Conservation (phyloP, 2,329 filamentous ascomycete species). For the Herpotrichia juniperi region DNA sequence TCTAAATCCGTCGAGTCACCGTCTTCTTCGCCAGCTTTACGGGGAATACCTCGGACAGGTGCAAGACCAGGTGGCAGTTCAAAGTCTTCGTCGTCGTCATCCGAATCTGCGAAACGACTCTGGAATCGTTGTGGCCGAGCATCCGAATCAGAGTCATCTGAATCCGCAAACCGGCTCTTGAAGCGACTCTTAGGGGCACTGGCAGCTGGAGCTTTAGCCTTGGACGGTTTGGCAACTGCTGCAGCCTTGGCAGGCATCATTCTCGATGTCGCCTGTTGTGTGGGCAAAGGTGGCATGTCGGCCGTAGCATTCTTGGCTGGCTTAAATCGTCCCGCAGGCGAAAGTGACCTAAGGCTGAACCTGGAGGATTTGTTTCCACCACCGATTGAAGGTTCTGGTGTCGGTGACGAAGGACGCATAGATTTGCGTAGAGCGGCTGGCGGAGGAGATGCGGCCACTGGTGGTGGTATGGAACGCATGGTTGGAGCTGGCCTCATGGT, state of each 20-base stretch:
- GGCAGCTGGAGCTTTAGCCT: slow-evolving; percentile 23
- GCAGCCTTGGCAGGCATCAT: slow-evolving; percentile 17
- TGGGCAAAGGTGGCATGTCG: slow-evolving; percentile 17
- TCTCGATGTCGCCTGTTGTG: slow-evolving; percentile 21
- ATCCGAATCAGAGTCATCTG: slow-evolving; percentile 64
- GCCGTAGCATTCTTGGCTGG: slow-evolving; percentile 26
- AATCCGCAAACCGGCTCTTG: slow-evolving; percentile 68
- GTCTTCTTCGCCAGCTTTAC: slow-evolving; percentile 60
- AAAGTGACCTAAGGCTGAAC: slow-evolving; percentile 73
- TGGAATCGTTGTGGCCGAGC: slow-evolving; percentile 45
- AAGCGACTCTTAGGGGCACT: slow-evolving; percentile 27
- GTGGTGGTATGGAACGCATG: slow-evolving; percentile 51
- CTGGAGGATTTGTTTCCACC: slow-evolving; percentile 52
- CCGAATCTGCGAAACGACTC: slow-evolving; percentile 57
- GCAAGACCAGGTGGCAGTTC: slow-evolving; percentile 48
- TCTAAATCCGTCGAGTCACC: slow-evolving; percentile 62
- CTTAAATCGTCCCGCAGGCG: slow-evolving; percentile 66
- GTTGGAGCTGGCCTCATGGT: slow-evolving; percentile 46
- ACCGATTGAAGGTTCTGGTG: slow-evolving; percentile 27
- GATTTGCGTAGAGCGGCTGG: slow-evolving; percentile 36
- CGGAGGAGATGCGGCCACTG: slow-evolving; percentile 24
- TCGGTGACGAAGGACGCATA: slow-evolving; percentile 39
- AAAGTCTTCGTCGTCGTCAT: slow-evolving; percentile 59
- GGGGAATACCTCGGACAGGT: slow-evolving; percentile 66
- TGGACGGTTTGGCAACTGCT: slow-evolving; percentile 27